Evolutionary conservation across 768 basidiomycete genomes (phyloP), one percentile per base, ranked within the genome.

Genomic region (Kwoniella pini): DNA sequence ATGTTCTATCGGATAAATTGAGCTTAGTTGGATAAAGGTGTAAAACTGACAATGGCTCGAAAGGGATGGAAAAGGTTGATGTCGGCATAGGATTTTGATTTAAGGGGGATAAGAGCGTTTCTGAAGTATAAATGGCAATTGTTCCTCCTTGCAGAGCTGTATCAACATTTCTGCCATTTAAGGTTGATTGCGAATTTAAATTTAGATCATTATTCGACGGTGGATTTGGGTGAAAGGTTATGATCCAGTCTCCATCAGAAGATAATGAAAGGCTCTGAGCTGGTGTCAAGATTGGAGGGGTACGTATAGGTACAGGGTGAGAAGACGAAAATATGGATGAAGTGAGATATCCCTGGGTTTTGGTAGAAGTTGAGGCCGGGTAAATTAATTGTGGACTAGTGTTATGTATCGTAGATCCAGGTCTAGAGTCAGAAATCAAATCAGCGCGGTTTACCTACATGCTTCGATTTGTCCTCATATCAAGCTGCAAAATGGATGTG

Each of bases 221-320:
- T 24, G 1, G 60, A 28, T 62, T 55, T 4, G 72, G 69, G 49
- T 74, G 69, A 53, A 64, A 74, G 27, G 66, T 60, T 21, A 63
- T 48, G 2, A 62, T 49, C 72, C 72, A 74, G 3, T 52, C 12
- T 4, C 56, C 62, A 36, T 56, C 46, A 1, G 62, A 65, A 4
- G 65, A 67, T 19, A 65, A 22, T 9, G 60, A 63, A 2, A 71
- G 12, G 26, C 65, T 55, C 33, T 57, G 28, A 2, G 51, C 56
- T 1, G 67, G 68, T 9, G 60, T 42, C 0, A 71, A 43, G 31
- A 71, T 27, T 0, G 54, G n/a, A 3, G 72, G 64, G 3, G 57
- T 61, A 2, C 55, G 53, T 6, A 74, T 44, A 4, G 62, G 48
- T 33, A 61, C 40, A 31, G 72, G 67, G 15, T 61, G 49, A 3